phyloP scores from a whole-genome alignment of 768 basidiomycete species.

The Boletus fagicola region DNA sequence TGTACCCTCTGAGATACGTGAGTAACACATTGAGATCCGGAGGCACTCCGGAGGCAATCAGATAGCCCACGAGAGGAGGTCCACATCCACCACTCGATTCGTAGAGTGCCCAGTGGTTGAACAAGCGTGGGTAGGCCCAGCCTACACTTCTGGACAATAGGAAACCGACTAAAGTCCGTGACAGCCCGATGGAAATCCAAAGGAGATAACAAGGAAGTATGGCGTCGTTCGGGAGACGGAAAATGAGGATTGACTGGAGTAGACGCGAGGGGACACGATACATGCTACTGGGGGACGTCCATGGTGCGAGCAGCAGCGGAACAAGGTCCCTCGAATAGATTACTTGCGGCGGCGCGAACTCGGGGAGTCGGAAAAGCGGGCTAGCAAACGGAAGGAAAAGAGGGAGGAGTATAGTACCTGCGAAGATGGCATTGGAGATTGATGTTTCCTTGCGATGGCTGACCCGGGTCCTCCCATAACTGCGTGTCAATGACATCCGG shows the following conservation, averaged over 20 bases:
- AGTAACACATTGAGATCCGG: constrained; percentile 7
- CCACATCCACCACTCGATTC: constrained; percentile 40
- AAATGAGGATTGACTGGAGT: constrained; percentile 18
- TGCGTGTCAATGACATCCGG: constrained; percentile 8
- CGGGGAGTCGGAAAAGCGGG: constrained; percentile 15
- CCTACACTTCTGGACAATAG: constrained; percentile 31
- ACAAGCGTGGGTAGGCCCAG: constrained; percentile 39
- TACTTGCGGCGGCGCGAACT: constrained; percentile 40
- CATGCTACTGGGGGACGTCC: constrained; percentile 30
- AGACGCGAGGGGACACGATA: constrained; percentile 24
- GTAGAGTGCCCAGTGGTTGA: constrained; percentile 41
- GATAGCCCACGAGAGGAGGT: constrained; percentile 28
- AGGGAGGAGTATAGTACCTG: constrained; percentile 12
- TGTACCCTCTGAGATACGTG: constrained; percentile 7
- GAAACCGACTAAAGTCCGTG: constrained; percentile 20
- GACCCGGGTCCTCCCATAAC: neutral
- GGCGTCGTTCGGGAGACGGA: constrained; percentile 6
- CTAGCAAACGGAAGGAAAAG: constrained; percentile 8
- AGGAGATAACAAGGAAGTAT: constrained; percentile 15
- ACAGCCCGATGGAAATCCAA: constrained; percentile 25
- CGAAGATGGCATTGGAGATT: constrained; percentile 8
- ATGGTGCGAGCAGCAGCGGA: constrained; percentile 37
- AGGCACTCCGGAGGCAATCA: constrained; percentile 19
- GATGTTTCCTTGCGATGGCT: neutral
- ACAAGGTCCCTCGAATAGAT: constrained; percentile 35